A percentile compares a stretch with the other conserved stretches of the same genome.
Conservation (phyloP, 305 asterid species). For the Petunia hybrid region DNA sequence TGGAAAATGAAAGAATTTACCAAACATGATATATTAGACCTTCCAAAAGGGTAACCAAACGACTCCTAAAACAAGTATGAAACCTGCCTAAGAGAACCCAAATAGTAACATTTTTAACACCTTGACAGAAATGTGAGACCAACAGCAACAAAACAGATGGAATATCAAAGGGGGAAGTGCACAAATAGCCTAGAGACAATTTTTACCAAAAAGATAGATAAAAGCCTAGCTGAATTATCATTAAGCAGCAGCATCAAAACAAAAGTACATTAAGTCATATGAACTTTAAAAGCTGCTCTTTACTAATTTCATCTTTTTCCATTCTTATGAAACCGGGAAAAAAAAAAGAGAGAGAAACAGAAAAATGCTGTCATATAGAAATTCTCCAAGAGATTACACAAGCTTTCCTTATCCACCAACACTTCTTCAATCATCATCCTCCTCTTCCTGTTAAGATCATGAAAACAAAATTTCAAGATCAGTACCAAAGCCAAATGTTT, state of each 20-base stretch:
- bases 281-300: neutral
- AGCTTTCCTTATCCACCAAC: neutral
- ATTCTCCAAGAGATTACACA: conserved; percentile 24
- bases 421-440: conserved; percentile 52
- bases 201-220: neutral
- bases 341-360: neutral
- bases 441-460: conserved; percentile 52
- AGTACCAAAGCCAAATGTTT: neutral
- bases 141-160: neutral
- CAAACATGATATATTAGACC: no score
- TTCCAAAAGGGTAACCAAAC: no score
- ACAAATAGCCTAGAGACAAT: neutral
- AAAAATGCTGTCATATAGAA: conserved; percentile 1
- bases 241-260: conserved; percentile 26
- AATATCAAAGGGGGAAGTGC: no score
- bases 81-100: no score
- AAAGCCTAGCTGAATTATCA: conserved; percentile 39
- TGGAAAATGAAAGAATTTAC: no score
- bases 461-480: neutral
- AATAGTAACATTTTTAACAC: no score
- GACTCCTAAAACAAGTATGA: no score
- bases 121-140: neutral
- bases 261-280: neutral
- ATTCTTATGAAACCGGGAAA: neutral
- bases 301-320: neutral